phyloP scores from a whole-genome alignment of 129 eudicot genomes.

The Oenanthe sinensis region DNA sequence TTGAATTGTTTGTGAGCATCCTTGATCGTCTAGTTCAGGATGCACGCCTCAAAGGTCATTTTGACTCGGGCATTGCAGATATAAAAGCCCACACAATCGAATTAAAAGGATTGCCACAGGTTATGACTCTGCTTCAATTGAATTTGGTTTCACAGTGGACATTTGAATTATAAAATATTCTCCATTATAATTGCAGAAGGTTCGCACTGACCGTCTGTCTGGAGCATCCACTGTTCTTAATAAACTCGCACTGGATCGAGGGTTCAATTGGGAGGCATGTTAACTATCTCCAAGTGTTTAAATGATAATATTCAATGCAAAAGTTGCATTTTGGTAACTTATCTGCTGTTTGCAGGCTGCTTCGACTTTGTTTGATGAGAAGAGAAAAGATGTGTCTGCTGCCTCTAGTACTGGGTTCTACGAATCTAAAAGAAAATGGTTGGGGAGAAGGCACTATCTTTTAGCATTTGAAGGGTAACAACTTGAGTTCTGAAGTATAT shows the following conservation, averaged over 20 bases:
- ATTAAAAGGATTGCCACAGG: constrained; percentile 82
- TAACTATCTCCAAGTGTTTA: background rate
- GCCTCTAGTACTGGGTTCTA: constrained; percentile 69
- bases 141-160: background rate
- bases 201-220: constrained; percentile 74
- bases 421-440: constrained; percentile 90
- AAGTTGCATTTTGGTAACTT: constrained; percentile 11
- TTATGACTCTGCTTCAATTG: constrained; percentile 18
- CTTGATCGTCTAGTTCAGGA: constrained; percentile 69
- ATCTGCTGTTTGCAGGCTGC: constrained; percentile 48
- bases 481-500: background rate
- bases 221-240: constrained; percentile 84
- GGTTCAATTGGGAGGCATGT: constrained; percentile 86
- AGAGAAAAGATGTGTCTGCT: constrained; percentile 54
- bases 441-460: constrained; percentile 79
- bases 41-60: constrained; percentile 77
- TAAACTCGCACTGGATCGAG: constrained; percentile 82
- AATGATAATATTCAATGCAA: background rate
- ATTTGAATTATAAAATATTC: background rate
- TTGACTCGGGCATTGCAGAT: constrained; percentile 93
- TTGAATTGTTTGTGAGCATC: constrained; percentile 75
- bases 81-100: constrained; percentile 70
- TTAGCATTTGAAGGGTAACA: constrained; percentile 84
- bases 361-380: constrained; percentile 63
- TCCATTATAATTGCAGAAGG: constrained; percentile 53